Evolutionary conservation across 345 rosid genomes (phyloP).

Genomic region (Citrus reticulata): DNA sequence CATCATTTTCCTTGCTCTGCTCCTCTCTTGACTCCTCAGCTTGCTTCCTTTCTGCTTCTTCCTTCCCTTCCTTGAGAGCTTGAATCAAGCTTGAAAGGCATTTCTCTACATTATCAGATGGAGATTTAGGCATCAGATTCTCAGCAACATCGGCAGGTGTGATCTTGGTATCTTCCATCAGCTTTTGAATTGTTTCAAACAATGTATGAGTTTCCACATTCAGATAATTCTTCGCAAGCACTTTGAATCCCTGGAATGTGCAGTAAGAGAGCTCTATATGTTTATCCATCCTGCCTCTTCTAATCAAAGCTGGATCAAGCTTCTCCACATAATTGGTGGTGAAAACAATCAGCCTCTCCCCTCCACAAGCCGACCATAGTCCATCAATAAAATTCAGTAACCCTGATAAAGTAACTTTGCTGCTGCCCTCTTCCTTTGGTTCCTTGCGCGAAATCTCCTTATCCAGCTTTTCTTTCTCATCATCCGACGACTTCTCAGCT

Average conservation of each 20-base stretch:
- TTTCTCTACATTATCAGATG: conserved; percentile 21
- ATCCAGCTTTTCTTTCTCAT: conserved; percentile 28
- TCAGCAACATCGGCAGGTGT: conserved; percentile 57
- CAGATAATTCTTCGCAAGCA: conserved; percentile 45
- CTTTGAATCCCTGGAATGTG: conserved; percentile 44
- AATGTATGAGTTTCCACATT: conserved; percentile 30
- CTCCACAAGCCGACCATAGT: conserved; percentile 68
- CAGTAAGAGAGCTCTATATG: conserved; percentile 48
- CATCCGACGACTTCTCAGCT: conserved; percentile 19
- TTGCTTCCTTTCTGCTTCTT: conserved; percentile 8
- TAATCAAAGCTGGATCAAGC: conserved; percentile 66
- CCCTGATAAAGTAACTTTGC: conserved; percentile 64
- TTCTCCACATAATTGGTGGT: conserved; percentile 59
- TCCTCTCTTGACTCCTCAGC: conserved; percentile 15
- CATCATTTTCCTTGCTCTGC: conserved; percentile 10
- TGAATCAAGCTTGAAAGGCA: conserved; percentile 38
- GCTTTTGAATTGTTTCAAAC: conserved; percentile 22
- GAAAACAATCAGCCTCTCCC: conserved; percentile 62
- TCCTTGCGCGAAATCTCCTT: conserved; percentile 27
- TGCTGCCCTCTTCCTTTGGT: conserved; percentile 25
- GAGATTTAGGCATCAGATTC: conserved; percentile 51
- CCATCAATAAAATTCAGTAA: conserved; percentile 67
- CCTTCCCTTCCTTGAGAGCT: conserved; percentile 35
- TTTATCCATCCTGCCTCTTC: conserved; percentile 70
- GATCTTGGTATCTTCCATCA: conserved; percentile 32